A percentile compares a stretch with the other conserved stretches of the same genome.
Evolutionary conservation across 179 eudicot genomes (phyloP).

Genomic region (Beta corolliflora): DNA sequence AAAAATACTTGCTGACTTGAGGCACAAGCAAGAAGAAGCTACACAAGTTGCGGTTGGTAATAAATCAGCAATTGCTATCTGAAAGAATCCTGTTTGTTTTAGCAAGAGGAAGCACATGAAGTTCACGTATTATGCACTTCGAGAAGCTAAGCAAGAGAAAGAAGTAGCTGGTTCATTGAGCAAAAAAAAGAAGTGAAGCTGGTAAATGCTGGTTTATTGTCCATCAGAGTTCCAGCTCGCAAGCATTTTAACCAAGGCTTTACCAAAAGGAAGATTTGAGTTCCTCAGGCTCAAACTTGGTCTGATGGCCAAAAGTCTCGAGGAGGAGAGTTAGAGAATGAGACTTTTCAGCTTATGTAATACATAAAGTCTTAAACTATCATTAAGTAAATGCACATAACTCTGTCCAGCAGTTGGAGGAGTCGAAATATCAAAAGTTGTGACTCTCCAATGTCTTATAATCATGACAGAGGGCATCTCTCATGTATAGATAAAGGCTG

Average conservation of each 20-base stretch:
- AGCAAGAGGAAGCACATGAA: slow-evolving; percentile 29
- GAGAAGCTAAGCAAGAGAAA: slow-evolving; percentile 25
- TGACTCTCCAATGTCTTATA: no score
- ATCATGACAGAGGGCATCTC: no score
- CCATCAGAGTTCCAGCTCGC: slow-evolving; percentile 21
- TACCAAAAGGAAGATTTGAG: slow-evolving; percentile 23
- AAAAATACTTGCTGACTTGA: no score
- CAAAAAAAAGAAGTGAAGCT: not conserved
- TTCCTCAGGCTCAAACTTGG: slow-evolving; percentile 1
- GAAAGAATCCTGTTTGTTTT: slow-evolving; percentile 26
- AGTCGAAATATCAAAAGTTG: no score
- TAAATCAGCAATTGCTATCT: slow-evolving; percentile 29
- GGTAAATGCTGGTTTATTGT: slow-evolving; percentile 18
- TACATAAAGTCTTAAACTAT: no score
- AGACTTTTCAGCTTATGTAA: not conserved
- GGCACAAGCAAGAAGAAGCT: not conserved
- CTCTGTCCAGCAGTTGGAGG: no score
- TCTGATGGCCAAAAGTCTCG: not conserved
- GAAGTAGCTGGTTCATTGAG: no score
- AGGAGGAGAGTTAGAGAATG: not conserved
- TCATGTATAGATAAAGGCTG: no score
- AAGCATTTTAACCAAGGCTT: slow-evolving; percentile 24
- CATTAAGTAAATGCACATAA: no score
- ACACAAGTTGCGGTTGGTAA: slow-evolving; percentile 1
- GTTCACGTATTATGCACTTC: slow-evolving; percentile 15